These are phyloP conservation scores for Gastroboletus turbinatus DNA, from an alignment of 1,284 basidiomycete species.

Conservation along the genomic window DNA sequence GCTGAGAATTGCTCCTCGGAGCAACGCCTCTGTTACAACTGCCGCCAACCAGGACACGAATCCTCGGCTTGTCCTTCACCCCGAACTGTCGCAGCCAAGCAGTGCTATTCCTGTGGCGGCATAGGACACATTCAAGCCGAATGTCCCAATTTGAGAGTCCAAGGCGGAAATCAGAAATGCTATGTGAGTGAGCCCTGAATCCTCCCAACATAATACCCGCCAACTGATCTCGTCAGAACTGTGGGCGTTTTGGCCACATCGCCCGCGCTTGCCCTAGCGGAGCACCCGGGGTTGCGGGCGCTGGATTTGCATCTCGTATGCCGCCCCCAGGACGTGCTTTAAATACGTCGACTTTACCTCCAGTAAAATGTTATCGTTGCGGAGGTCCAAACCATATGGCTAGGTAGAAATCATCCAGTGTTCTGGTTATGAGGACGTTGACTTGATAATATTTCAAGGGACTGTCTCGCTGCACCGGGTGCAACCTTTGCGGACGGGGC, in stretches of 20 bases:
- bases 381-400: constrained; percentile 83
- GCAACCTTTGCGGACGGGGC: constrained; percentile 49
- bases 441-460: constrained; percentile 43
- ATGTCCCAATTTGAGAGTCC: constrained; percentile 79
- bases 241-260: constrained; percentile 78
- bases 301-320: constrained; percentile 59
- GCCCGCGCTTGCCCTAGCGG: constrained; percentile 70
- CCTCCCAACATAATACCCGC: constrained; percentile 8
- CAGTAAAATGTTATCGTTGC: constrained; percentile 81
- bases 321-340: constrained; percentile 71
- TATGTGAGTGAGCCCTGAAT: constrained; percentile 55
- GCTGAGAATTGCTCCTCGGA: constrained; percentile 87
- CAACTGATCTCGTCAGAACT: constrained; percentile 49
- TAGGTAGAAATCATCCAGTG: constrained; percentile 43
- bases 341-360: constrained; percentile 74
- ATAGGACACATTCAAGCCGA: constrained; percentile 79
- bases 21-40: constrained; percentile 89
- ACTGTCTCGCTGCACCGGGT: constrained; percentile 75
- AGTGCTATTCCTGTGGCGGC: constrained; percentile 73
- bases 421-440: neutral
- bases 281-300: constrained; percentile 37
- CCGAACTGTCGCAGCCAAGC: constrained; percentile 56
- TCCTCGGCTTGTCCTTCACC: constrained; percentile 85
- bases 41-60: constrained; percentile 87
- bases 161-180: constrained; percentile 72